A percentile compares a stretch with the other conserved stretches of the same genome.
Evolutionary conservation across 768 basidiomycete genomes (phyloP).

Genomic region (Ramaria sp.): DNA sequence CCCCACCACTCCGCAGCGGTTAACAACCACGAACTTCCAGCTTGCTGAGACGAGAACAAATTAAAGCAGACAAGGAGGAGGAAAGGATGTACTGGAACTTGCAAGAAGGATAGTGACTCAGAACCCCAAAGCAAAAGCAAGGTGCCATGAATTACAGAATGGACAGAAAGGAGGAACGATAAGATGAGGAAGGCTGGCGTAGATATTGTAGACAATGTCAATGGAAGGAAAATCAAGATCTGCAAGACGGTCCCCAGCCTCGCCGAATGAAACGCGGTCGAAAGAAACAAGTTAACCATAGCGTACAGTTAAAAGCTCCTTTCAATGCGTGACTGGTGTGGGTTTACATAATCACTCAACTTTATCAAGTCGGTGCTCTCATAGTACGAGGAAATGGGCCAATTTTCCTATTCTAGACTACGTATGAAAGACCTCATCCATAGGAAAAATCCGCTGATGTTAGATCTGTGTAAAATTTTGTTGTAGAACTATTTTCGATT

Average conservation of each 20-base stretch:
- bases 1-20: conserved; percentile 64
- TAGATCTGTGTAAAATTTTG: no score
- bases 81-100: conserved; percentile 81
- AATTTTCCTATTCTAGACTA: no score
- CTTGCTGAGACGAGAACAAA: conserved; percentile 45
- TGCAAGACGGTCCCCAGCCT: conserved; percentile 64
- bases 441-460: no score
- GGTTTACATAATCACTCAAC: no score
- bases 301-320: not conserved
- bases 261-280: conserved; percentile 5
- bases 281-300: conserved; percentile 3
- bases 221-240: conserved; percentile 73
- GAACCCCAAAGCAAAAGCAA: conserved; percentile 64
- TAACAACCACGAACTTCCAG: conserved; percentile 30
- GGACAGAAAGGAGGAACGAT: conserved; percentile 63
- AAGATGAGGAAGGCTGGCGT: conserved; percentile 70
- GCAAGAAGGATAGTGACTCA: conserved; percentile 59
- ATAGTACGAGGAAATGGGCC: no score
- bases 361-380: no score
- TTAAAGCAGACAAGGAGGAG: conserved; percentile 83
- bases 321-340: not conserved
- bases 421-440: no score
- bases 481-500: no score
- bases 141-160: conserved; percentile 76
- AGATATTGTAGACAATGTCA: conserved; percentile 77